A percentile compares a stretch with the other conserved stretches of the same genome.
Evolutionary conservation across 2,329 filamentous ascomycete genomes (phyloP).

Genomic region (Cryphonectria nitschkei): DNA sequence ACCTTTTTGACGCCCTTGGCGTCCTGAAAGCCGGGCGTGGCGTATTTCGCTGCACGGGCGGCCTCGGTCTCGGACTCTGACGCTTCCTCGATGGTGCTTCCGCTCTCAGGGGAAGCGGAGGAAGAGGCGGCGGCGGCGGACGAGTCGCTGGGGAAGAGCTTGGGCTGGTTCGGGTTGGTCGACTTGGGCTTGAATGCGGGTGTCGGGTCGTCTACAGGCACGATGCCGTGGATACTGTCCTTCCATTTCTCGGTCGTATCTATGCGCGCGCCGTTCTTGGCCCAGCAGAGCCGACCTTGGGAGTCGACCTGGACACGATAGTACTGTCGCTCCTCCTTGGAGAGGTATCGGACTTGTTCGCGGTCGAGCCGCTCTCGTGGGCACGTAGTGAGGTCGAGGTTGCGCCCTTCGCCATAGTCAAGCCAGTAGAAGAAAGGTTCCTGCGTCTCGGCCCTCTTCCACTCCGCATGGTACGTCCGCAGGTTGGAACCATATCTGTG

Average conservation of each 20-base stretch:
- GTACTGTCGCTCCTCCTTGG: conserved; percentile 76
- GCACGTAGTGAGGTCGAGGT: conserved; percentile 71
- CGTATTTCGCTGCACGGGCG: conserved; percentile 66
- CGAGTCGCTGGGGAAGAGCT: conserved; percentile 31
- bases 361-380: conserved; percentile 74
- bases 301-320: conserved; percentile 79
- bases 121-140: conserved; percentile 25
- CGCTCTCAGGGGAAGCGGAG: conserved; percentile 18
- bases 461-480: conserved; percentile 79
- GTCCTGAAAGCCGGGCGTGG: conserved; percentile 64
- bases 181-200: conserved; percentile 52
- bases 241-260: conserved; percentile 76
- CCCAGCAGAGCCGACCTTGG: conserved; percentile 81
- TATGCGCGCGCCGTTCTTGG: conserved; percentile 77
- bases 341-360: conserved; percentile 83
- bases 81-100: conserved; percentile 29
- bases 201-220: conserved; percentile 62
- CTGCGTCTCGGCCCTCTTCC: conserved; percentile 75
- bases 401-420: conserved; percentile 76
- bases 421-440: conserved; percentile 97
- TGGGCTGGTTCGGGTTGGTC: conserved; percentile 37
- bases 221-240: conserved; percentile 78
- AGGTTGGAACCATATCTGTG: conserved; percentile 87
- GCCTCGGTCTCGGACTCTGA: conserved; percentile 56
- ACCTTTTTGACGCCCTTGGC: conserved; percentile 64